Evolutionary conservation across 1,139 yeast species (phyloP), one percentile per base, ranked within the genome.

Genomic region (Zygoascus hellenicus): DNA sequence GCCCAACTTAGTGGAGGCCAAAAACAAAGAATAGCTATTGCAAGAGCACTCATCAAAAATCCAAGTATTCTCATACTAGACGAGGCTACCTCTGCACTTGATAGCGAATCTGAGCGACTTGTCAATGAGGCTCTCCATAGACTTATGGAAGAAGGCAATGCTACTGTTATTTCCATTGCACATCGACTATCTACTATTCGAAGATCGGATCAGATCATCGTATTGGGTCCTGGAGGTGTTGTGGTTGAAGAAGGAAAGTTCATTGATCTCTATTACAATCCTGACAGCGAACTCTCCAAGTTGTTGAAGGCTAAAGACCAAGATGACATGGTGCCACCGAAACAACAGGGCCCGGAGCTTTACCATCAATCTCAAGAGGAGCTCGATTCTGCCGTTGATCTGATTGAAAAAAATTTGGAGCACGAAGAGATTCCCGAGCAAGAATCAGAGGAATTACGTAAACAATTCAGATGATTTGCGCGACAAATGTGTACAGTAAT

Each of bases 1-100:
- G 83, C 97, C 0, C 82, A 88, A 58, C 69, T 90, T 47, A 86
- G 96, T 60, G 95, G 95, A 46, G 95, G 95, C 9, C 95, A 86
- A 63, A 83, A 83, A 63, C 95, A 86, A 63, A 74, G 95, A 55
- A 78, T 86, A 38, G 89, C 94, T 26, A 80, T 86, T 59, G 95
- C 95, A 1, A 73, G 95, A 43, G 90, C 94, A 0, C 67, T 86
- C 53, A 80, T 86, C 51, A 81, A 85, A 58, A 74, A 77, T 51
- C 95, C 95, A 3, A 72, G 81, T 1, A 76, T 86, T 38, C 67
- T 86, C 51, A 80, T 86, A 36, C 63, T 86, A 50, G 95, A 86
- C 60, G 95, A 86, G 62, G 92, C 92, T 1, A 83, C 92, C 0
- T 82, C 89, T 11, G 92, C 92, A 2, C 71, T 82, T 46, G 98